A percentile compares a stretch with the other conserved stretches of the same genome.
These are phyloP conservation scores for Arxiozyma slooffiae DNA, from an alignment of 1,139 yeast species.

Conservation along the genomic window DNA sequence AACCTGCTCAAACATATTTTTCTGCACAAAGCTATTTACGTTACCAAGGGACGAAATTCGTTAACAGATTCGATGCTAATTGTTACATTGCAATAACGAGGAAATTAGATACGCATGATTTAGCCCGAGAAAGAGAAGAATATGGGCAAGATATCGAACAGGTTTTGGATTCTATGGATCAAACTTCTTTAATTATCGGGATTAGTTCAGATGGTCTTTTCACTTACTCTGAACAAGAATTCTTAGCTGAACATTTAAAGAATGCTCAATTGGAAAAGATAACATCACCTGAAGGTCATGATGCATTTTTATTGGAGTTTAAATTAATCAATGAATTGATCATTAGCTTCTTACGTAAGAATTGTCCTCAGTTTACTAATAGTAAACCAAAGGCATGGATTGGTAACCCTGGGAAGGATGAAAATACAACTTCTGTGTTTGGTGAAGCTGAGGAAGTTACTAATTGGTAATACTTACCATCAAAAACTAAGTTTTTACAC, in stretches of 20 bases:
- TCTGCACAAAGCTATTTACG: constrained; percentile 92
- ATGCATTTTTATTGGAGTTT: constrained; percentile 87
- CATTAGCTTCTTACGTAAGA: constrained; percentile 48
- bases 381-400: constrained; percentile 31
- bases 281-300: constrained; percentile 95
- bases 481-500: not conserved
- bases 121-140: constrained; percentile 64
- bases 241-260: constrained; percentile 67
- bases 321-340: constrained; percentile 67
- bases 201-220: constrained; percentile 87
- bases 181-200: constrained; percentile 79
- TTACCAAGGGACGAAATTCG: constrained; percentile 87
- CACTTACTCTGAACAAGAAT: constrained; percentile 84
- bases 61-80: constrained; percentile 85
- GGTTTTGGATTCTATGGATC: constrained; percentile 48
- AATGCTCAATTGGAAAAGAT: constrained; percentile 58
- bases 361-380: constrained; percentile 34
- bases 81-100: constrained; percentile 91
- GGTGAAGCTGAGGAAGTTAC: constrained; percentile 94
- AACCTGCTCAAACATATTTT: constrained; percentile 74
- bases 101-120: constrained; percentile 89
- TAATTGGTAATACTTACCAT: constrained; percentile 49
- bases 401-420: constrained; percentile 41
- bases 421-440: constrained; percentile 65
- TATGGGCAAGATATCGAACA: constrained; percentile 32